Evolutionary conservation across 257 asterid genomes (phyloP).

Genomic region (Solanum lycopersicoides): DNA sequence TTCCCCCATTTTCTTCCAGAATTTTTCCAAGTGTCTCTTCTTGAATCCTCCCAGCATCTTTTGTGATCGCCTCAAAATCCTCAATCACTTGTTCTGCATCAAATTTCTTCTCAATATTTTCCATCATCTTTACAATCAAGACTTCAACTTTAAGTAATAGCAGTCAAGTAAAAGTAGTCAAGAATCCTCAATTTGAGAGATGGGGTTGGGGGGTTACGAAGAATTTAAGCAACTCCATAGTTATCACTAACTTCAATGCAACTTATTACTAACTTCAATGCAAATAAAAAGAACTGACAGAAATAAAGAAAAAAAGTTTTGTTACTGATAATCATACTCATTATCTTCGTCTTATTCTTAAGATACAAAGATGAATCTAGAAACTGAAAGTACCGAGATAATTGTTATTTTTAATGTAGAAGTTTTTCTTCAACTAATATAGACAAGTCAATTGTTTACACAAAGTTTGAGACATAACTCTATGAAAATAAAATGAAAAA

Average conservation of each 20-base stretch:
- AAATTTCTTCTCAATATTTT: constrained; percentile 47
- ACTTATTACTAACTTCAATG: not conserved
- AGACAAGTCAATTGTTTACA: not conserved
- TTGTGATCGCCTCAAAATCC: constrained; percentile 60
- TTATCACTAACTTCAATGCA: not conserved
- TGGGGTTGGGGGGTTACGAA: not conserved
- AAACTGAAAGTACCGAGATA: no score
- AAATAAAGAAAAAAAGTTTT: no score
- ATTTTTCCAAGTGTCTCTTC: not conserved
- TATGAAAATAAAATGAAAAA: no score
- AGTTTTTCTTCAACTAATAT: not conserved
- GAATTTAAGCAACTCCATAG: not conserved
- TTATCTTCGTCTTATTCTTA: not conserved
- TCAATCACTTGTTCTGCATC: constrained; percentile 52
- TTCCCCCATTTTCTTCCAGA: constrained; percentile 1
- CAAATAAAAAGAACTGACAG: not conserved
- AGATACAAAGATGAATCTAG: not conserved
- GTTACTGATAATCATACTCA: no score
- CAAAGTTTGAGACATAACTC: not conserved
- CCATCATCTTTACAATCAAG: constrained; percentile 18
- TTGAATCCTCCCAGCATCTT: constrained; percentile 13
- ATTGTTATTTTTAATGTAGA: not conserved
- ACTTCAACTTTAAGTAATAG: not conserved
- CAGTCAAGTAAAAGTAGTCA: not conserved
- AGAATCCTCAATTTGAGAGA: not conserved